Evolutionary conservation across 768 basidiomycete species (phyloP).

Genomic region (Rhizopogon sp.): DNA sequence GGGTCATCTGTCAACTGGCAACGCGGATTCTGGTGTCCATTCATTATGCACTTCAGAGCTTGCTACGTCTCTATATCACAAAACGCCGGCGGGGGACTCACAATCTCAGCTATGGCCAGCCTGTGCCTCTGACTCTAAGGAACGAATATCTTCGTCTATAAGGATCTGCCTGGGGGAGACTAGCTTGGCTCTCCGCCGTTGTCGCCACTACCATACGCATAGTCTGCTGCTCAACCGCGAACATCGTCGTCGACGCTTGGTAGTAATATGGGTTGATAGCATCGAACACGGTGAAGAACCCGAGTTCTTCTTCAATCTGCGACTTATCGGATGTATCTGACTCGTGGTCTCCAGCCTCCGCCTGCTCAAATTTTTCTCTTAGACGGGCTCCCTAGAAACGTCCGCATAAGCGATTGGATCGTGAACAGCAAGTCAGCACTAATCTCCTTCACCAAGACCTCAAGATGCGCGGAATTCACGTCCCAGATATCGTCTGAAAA

Average conservation of each 20-base stretch:
- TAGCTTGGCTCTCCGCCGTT: constrained; percentile 45
- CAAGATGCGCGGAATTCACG: constrained; percentile 82
- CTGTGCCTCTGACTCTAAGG: neutral
- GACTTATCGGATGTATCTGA: constrained; percentile 47
- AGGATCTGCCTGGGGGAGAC: no score
- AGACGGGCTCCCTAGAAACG: constrained; percentile 61
- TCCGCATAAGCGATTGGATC: neutral
- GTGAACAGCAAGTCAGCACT: constrained; percentile 6
- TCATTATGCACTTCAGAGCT: no score
- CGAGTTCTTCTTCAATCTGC: constrained; percentile 76
- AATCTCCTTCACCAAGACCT: constrained; percentile 82
- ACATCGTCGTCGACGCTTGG: constrained; percentile 44
- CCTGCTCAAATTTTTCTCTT: constrained; percentile 54
- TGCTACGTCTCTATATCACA: no score
- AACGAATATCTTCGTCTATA: no score
- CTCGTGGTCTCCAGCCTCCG: constrained; percentile 24
- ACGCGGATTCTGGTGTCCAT: no score
- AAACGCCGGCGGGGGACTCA: no score
- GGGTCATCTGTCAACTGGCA: no score
- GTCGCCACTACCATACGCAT: constrained; percentile 83
- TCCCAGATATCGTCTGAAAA: constrained; percentile 81
- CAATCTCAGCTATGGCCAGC: neutral
- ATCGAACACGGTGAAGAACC: constrained; percentile 82
- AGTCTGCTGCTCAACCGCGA: constrained; percentile 74
- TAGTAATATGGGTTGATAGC: constrained; percentile 57